Base-by-base conservation (phyloP, 306 rosid genomes). In the Biancaea sappan region DNA sequence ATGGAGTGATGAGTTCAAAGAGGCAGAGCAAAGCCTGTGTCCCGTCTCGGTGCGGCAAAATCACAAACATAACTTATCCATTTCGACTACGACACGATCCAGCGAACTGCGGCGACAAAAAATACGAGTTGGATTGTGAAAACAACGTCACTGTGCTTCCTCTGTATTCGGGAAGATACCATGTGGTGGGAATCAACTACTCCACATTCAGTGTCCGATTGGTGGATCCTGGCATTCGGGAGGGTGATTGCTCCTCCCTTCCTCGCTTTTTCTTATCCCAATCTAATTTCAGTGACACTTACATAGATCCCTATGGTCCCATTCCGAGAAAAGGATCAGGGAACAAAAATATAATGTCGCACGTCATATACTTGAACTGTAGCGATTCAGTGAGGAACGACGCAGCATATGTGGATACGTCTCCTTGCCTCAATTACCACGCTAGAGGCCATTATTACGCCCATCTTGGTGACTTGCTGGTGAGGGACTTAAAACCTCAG, bases 141-240 rank as follows among this genome's bases (percentile, higher is more conserved):
- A 22, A 76, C n/a, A 63, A 82, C 56, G 3, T 11, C 2, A 48
- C 88, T 0, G 11, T 67, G 7, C 5, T 72, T 1, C 2, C 1
- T 19, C 4, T 63, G 3, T 7, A 1, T 1, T 1, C 24, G 0
- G 58, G 28, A 35, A 74, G 8, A 34, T 86, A 40, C 66, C n/a
- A 56, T 9, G 85, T 82, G 5, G 6, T 35, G 63, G 65, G 26
- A 26, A 85, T 85, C 74, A 62, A 68, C 61, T 85, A 85, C 81
- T 1, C 34, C 0, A 73, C 53, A 22, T 73, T 5, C 74, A 82
- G 74, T 13, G 67, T 82, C 60, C 40, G 64, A 11, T 1, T 83
- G 0, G 68, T 50, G 0, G 83, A 83, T 44, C 40, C 75, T 0
- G 80, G 62, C 0, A 2, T 62, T 4, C 53, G 29, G 0, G 1